These are phyloP conservation scores for Pseudogymnoascus pannorum DNA, from an alignment of 2,329 filamentous ascomycete species.

Conservation along the genomic window DNA sequence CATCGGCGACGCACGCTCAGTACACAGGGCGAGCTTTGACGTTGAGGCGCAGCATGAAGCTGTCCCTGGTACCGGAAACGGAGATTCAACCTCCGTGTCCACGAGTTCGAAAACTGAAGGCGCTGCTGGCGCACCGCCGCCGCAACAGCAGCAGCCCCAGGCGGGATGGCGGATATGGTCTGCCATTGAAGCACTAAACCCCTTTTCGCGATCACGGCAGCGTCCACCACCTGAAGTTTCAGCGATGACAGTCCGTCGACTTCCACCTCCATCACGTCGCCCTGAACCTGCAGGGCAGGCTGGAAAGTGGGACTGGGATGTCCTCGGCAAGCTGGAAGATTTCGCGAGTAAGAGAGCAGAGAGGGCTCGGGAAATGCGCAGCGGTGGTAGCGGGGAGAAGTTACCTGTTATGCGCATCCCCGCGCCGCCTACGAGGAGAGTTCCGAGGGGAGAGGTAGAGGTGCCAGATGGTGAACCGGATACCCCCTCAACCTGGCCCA, in stretches of 20 bases:
- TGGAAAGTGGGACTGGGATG: slow-evolving; percentile 39
- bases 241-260: slow-evolving; percentile 20
- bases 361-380: slow-evolving; percentile 43
- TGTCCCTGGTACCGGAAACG: slow-evolving; percentile 23
- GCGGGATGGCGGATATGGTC: neutral
- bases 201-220: slow-evolving; percentile 23
- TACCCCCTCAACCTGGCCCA: neutral
- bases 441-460: neutral
- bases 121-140: slow-evolving; percentile 14
- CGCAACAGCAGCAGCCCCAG: neutral
- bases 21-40: slow-evolving; percentile 20
- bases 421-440: neutral
- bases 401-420: slow-evolving; percentile 8
- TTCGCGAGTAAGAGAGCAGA: slow-evolving; percentile 56
- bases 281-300: slow-evolving; percentile 11
- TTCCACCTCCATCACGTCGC: slow-evolving; percentile 16
- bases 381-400: slow-evolving; percentile 14
- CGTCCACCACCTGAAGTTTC: slow-evolving; percentile 27
- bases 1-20: slow-evolving; percentile 34
- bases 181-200: slow-evolving; percentile 21
- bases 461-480: neutral
- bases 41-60: slow-evolving; percentile 17
- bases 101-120: slow-evolving; percentile 7
- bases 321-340: slow-evolving; percentile 50
- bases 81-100: slow-evolving; percentile 12